Conservation (phyloP, 768 basidiomycete species). For the Macrocybe gigantea region DNA sequence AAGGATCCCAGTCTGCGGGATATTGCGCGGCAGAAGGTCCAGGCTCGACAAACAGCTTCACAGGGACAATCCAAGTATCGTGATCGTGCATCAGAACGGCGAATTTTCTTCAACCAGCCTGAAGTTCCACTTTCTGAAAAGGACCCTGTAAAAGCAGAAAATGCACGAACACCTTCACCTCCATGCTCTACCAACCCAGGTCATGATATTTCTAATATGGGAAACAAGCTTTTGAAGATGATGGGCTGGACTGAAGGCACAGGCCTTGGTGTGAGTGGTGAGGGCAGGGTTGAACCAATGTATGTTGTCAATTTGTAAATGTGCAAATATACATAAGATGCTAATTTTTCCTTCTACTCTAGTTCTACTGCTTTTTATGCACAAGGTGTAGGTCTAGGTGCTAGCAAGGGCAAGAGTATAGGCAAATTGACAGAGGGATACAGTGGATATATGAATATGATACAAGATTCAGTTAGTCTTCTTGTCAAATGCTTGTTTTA, state of each 20-base stretch:
- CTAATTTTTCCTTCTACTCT: constrained; percentile 1
- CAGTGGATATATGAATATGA: constrained; percentile 66
- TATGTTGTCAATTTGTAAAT: constrained; percentile 27
- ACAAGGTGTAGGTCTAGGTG: constrained; percentile 87
- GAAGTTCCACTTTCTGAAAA: constrained; percentile 67
- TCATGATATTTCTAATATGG: constrained; percentile 80
- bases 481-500: constrained; percentile 5
- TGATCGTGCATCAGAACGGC: constrained; percentile 90
- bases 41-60: constrained; percentile 3
- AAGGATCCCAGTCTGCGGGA: constrained; percentile 69
- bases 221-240: constrained; percentile 91
- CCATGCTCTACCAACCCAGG: constrained; percentile 64
- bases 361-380: constrained; percentile 85
- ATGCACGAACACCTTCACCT: constrained; percentile 51
- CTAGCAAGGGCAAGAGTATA: constrained; percentile 82
- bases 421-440: constrained; percentile 67
- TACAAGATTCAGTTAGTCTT: constrained; percentile 57
- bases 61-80: constrained; percentile 77
- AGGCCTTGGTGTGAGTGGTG: constrained; percentile 77
- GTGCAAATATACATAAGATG: background rate
- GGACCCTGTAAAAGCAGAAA: constrained; percentile 34
- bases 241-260: constrained; percentile 97
- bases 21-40: constrained; percentile 47
- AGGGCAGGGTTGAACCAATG: constrained; percentile 88
- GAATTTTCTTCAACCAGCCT: constrained; percentile 88